Evolutionary conservation across 805 yeast species (phyloP).

Genomic region (Teunomyces barrocoloradensis): DNA sequence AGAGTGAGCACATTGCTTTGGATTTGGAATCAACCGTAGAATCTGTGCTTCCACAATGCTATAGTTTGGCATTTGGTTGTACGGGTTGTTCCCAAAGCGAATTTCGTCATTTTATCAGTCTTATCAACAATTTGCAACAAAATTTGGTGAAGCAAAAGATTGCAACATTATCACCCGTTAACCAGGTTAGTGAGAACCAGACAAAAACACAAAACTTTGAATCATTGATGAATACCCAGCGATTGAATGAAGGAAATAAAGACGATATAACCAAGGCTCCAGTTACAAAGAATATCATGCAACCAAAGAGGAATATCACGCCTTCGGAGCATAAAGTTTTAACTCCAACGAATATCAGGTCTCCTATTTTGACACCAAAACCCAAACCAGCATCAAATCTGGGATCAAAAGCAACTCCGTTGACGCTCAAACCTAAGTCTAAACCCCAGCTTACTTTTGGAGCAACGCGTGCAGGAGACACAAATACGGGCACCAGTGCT

Average conservation of each 20-base stretch:
- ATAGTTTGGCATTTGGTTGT: conserved; percentile 34
- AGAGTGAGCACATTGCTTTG: conserved; percentile 35
- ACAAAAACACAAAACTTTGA: conserved; percentile 17
- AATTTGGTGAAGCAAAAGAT: conserved; percentile 11
- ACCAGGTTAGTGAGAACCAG: background rate
- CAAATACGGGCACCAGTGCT: conserved; percentile 11
- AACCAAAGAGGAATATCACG: conserved; percentile 10
- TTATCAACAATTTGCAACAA: conserved; percentile 18
- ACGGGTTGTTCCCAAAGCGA: conserved; percentile 35
- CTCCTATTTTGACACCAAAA: conserved; percentile 2
- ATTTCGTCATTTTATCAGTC: conserved; percentile 26
- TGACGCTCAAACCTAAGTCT: conserved; percentile 10
- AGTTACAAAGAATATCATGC: conserved; percentile 18
- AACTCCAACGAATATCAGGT: background rate
- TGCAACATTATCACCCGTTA: conserved; percentile 6
- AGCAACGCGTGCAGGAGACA: conserved; percentile 15
- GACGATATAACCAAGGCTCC: conserved; percentile 24
- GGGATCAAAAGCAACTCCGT: conserved; percentile 4
- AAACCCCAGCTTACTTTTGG: conserved; percentile 21
- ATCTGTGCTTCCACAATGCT: conserved; percentile 28
- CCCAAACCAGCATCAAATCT: background rate
- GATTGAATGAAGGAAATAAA: conserved; percentile 19
- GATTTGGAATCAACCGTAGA: conserved; percentile 30
- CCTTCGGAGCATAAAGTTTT: background rate
- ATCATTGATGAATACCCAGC: conserved; percentile 29